These are phyloP conservation scores for Boletus fagicola DNA, from an alignment of 768 basidiomycete genomes.

Conservation along the genomic window DNA sequence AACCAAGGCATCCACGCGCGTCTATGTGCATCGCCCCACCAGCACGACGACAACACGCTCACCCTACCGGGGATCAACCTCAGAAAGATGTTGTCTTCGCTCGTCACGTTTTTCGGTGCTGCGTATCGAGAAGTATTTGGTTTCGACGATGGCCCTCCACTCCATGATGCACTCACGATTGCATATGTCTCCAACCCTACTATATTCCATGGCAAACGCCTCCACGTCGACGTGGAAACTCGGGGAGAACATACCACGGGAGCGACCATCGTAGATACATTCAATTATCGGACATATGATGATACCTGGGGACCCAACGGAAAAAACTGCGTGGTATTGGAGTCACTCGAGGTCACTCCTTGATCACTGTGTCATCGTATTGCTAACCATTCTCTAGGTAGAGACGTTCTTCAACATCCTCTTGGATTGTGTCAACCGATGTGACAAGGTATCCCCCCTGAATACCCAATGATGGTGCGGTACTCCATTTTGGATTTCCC, in stretches of 20 bases:
- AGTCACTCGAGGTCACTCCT: conserved; percentile 57
- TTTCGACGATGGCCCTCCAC: conserved; percentile 83
- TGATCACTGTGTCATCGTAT: background rate
- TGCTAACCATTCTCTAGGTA: conserved; percentile 43
- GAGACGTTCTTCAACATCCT: conserved; percentile 64
- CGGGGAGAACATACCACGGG: conserved; percentile 63
- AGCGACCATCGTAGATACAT: conserved; percentile 80
- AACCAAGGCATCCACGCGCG: conserved; percentile 49
- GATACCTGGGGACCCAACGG: conserved; percentile 69
- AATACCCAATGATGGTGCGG: conserved; percentile 35
- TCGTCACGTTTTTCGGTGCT: conserved; percentile 72
- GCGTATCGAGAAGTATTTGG: conserved; percentile 72
- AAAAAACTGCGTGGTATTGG: conserved; percentile 74
- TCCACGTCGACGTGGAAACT: conserved; percentile 82
- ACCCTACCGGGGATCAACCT: conserved; percentile 43
- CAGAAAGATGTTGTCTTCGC: conserved; percentile 69
- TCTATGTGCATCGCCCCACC: conserved; percentile 46
- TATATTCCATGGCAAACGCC: conserved; percentile 59
- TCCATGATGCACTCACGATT: conserved; percentile 84
- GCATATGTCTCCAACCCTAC: conserved; percentile 71
- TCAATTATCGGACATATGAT: conserved; percentile 57
- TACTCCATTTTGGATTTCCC: background rate
- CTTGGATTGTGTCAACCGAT: conserved; percentile 54
- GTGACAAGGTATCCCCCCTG: conserved; percentile 60
- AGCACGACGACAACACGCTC: conserved; percentile 19